These are phyloP conservation scores for Avena eriantha DNA, from an alignment of 176 grass and related monocot species.

Conservation along the genomic window DNA sequence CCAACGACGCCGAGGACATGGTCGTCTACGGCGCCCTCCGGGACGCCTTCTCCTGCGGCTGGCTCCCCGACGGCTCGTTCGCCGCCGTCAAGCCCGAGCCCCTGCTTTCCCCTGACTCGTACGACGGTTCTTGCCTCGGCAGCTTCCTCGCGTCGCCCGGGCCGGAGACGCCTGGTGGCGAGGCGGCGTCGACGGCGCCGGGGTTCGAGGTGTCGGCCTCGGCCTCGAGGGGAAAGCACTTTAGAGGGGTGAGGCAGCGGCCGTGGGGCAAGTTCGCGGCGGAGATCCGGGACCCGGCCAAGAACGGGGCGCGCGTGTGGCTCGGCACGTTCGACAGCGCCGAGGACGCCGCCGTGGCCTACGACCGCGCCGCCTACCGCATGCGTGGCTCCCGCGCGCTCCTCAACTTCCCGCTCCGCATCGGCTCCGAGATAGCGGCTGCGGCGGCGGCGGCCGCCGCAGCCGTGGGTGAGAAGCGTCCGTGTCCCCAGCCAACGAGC, in stretches of 20 bases:
- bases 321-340: conserved; percentile 82
- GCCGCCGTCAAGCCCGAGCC: conserved; percentile 62
- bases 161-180: not conserved
- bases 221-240: conserved; percentile 62
- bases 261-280: conserved; percentile 99
- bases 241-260: conserved; percentile 78
- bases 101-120: conserved; percentile 20
- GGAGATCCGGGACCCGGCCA: conserved; percentile 94
- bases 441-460: conserved; percentile 24
- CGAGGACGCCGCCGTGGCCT: conserved; percentile 77
- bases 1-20: conserved; percentile 94
- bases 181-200: not conserved
- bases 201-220: not conserved
- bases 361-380: conserved; percentile 86
- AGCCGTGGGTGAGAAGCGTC: conserved; percentile 35
- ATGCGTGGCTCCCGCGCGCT: conserved; percentile 91
- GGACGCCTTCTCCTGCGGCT: conserved; percentile 75
- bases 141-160: not conserved
- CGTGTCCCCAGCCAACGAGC: conserved; percentile 31
- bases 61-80: conserved; percentile 71
- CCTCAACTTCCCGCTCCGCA: conserved; percentile 88
- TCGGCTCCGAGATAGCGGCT: conserved; percentile 57
- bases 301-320: conserved; percentile 88
- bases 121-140: conserved; percentile 35
- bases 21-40: conserved; percentile 69